phyloP scores from a whole-genome alignment of 768 basidiomycete species.

The Lactarius akahatsu region DNA sequence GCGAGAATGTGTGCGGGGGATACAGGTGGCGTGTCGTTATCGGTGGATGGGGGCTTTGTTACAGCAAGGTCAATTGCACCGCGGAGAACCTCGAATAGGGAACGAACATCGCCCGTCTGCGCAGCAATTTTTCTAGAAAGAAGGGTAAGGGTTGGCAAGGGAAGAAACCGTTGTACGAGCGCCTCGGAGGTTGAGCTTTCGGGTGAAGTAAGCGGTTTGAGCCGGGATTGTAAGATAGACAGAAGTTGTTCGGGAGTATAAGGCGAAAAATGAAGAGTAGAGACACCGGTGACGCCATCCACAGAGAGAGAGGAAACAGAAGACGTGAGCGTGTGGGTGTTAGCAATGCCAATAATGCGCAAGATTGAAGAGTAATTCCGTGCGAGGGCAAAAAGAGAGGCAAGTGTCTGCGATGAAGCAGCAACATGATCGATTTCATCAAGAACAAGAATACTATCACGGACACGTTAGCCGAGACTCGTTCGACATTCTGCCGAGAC shows the following conservation, averaged over 20 bases:
- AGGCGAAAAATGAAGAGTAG: constrained; percentile 77
- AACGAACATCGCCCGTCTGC: constrained; percentile 80
- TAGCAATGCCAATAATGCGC: constrained; percentile 82
- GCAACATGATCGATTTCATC: constrained; percentile 87
- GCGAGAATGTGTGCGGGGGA: constrained; percentile 68
- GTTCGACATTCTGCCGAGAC: constrained; percentile 21
- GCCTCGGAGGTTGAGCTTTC: constrained; percentile 30
- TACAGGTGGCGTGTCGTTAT: constrained; percentile 42
- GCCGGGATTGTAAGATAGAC: constrained; percentile 63
- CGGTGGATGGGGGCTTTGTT: constrained; percentile 29
- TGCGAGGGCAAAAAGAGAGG: constrained; percentile 68
- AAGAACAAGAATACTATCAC: constrained; percentile 65
- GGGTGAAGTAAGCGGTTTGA: constrained; percentile 48
- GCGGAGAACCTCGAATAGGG: constrained; percentile 75
- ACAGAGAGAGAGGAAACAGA: constrained; percentile 42
- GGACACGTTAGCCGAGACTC: constrained; percentile 27
- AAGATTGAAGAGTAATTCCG: constrained; percentile 50
- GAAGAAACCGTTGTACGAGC: constrained; percentile 54
- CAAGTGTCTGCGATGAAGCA: constrained; percentile 55
- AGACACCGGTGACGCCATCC: constrained; percentile 38
- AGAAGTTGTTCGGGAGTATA: constrained; percentile 73
- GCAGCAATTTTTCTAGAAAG: constrained; percentile 80
- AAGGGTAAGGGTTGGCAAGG: constrained; percentile 60
- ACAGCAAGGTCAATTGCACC: constrained; percentile 71
- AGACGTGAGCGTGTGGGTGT: constrained; percentile 80